phyloP scores from a whole-genome alignment of 2,329 filamentous ascomycete species.

The Neonectria coccinea region DNA sequence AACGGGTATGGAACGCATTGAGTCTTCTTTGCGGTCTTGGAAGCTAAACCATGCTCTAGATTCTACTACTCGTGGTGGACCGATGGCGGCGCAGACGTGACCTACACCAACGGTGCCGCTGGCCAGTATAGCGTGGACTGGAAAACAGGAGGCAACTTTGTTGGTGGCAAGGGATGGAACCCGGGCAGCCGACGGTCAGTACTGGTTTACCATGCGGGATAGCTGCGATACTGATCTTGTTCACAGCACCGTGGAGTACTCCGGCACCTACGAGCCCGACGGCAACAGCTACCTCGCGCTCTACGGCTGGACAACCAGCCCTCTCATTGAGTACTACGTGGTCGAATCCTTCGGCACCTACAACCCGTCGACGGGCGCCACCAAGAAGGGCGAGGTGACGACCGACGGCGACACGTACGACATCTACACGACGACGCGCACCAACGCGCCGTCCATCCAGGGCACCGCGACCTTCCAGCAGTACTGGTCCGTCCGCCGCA shows the following conservation, averaged over 20 bases:
- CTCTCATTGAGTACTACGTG: constrained; percentile 54
- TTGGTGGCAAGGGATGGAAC: constrained; percentile 39
- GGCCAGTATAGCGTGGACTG: constrained; percentile 59
- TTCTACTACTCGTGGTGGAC: constrained; percentile 64
- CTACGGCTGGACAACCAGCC: constrained; percentile 54
- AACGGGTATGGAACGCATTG: constrained; percentile 47
- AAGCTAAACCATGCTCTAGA: constrained; percentile 8
- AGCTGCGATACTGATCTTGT: not conserved
- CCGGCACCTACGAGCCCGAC: constrained; percentile 47
- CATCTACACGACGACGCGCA: constrained; percentile 50
- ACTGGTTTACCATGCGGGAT: not conserved
- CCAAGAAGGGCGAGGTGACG: constrained; percentile 48
- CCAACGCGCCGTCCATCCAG: constrained; percentile 58
- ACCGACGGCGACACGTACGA: constrained; percentile 53
- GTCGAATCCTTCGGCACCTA: constrained; percentile 54
- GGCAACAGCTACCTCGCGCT: constrained; percentile 53
- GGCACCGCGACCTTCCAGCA: constrained; percentile 63
- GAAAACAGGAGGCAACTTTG: constrained; percentile 48
- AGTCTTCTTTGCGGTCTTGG: not conserved
- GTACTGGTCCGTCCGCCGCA: constrained; percentile 62
- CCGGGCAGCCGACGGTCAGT: constrained; percentile 54
- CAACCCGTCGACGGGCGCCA: constrained; percentile 49
- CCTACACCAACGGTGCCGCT: constrained; percentile 57
- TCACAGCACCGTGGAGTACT: constrained; percentile 37
- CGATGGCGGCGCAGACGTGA: constrained; percentile 56